Evolutionary conservation across 2,329 filamentous ascomycete species (phyloP).

Genomic region (Seiridium unicorne): DNA sequence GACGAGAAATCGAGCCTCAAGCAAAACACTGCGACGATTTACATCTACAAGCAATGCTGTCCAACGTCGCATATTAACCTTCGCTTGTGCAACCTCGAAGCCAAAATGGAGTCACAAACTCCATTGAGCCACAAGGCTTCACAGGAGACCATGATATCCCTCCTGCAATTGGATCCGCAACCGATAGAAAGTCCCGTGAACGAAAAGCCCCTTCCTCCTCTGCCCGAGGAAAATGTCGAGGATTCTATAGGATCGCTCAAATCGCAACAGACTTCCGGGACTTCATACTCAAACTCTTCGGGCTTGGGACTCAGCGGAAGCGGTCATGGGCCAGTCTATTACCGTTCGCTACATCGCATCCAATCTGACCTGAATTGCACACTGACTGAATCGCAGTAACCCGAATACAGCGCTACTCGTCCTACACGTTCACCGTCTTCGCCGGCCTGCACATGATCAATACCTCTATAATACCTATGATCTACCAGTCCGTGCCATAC

Average conservation of each 20-base stretch:
- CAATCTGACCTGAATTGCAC: too few relatives aligned
- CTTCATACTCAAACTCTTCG: conserved; percentile 28
- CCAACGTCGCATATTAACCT: background rate
- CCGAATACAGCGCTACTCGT: conserved; percentile 83
- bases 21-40: background rate
- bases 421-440: conserved; percentile 79
- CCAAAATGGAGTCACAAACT: conserved; percentile 34
- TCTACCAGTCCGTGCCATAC: conserved; percentile 68
- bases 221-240: conserved; percentile 34
- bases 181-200: conserved; percentile 61
- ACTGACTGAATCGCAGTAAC: conserved; percentile 51
- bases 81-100: background rate
- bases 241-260: conserved; percentile 27
- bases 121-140: conserved; percentile 39
- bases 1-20: background rate
- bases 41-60: background rate
- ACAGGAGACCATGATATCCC: conserved; percentile 58
- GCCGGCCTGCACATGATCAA: conserved; percentile 75
- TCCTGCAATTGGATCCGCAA: conserved; percentile 78
- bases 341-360: conserved; percentile 53
- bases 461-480: conserved; percentile 75
- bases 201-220: conserved; percentile 45
- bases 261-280: conserved; percentile 35
- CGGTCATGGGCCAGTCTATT: conserved; percentile 71
- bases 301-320: conserved; percentile 58